Percentiles rank a stretch among this genome's conserved stretches.
Conservation (phyloP, 345 rosid genomes). For the Balakata baccata region DNA sequence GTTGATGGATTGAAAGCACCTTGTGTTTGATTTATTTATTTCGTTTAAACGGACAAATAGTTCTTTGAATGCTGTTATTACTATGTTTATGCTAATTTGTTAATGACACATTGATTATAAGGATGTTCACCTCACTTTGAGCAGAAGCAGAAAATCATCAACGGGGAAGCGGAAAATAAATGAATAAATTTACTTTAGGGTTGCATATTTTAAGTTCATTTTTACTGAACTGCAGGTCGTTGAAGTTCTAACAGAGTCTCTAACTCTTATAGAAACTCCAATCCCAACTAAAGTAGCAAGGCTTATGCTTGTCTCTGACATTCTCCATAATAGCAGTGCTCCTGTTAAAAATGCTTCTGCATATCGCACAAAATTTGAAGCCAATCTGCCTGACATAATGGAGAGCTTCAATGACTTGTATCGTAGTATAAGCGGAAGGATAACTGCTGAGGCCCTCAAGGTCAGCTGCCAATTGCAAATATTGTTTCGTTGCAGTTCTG, state of each 20-base stretch:
- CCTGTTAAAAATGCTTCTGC: slow-evolving; percentile 99
- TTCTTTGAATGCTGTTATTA: background rate
- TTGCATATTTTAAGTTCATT: slow-evolving; percentile 2
- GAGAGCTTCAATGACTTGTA: slow-evolving; percentile 98
- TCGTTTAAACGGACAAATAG: background rate
- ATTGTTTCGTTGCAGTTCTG: background rate
- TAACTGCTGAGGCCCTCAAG: slow-evolving; percentile 97
- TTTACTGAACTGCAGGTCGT: slow-evolving; percentile 57
- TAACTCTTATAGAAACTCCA: slow-evolving; percentile 88
- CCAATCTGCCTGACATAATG: slow-evolving; percentile 85
- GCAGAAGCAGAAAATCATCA: background rate
- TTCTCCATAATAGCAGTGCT: slow-evolving; percentile 97
- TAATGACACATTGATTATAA: background rate
- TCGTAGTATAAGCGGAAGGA: slow-evolving; percentile 90
- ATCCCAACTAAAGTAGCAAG: slow-evolving; percentile 98
- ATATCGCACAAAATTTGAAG: slow-evolving; percentile 95
- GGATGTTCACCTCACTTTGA: background rate
- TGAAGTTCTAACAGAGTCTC: slow-evolving; percentile 94
- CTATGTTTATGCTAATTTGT: background rate
- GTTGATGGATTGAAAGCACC: background rate
- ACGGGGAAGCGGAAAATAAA: background rate
- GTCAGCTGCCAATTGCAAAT: slow-evolving; percentile 35
- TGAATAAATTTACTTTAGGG: background rate
- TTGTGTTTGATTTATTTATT: background rate
- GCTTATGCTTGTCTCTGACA: slow-evolving; percentile 77